Conservation (phyloP, 2,329 filamentous ascomycete species). For the Lasiodiplodia theobromae region DNA sequence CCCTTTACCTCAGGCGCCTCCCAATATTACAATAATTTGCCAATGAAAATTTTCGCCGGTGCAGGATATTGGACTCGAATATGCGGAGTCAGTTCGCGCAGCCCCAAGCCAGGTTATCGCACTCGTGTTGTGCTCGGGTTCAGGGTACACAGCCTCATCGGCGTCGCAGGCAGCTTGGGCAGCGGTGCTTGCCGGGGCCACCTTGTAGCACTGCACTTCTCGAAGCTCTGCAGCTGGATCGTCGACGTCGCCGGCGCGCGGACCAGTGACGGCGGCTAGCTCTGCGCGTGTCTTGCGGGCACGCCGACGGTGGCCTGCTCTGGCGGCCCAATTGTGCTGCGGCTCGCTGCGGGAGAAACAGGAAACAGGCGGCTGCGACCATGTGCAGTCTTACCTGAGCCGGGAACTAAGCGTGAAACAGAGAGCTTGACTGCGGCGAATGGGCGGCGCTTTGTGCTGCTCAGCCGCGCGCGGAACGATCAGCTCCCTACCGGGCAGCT, state of each 20-base stretch:
- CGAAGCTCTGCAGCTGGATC: background rate
- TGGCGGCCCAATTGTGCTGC: constrained; percentile 9
- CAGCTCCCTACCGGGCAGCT: constrained; percentile 22
- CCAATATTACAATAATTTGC: constrained; percentile 19
- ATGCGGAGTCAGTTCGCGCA: constrained; percentile 22
- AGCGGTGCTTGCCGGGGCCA: background rate
- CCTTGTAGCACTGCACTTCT: background rate
- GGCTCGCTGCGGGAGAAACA: background rate
- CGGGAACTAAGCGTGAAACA: constrained; percentile 19
- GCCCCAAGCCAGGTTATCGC: constrained; percentile 6
- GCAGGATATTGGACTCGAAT: constrained; percentile 15
- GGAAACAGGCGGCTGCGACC: constrained; percentile 8
- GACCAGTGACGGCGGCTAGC: constrained; percentile 3
- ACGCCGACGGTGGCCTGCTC: background rate
- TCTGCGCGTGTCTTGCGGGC: background rate
- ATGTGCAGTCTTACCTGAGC: constrained; percentile 14
- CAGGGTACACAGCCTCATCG: constrained; percentile 17
- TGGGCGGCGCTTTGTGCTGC: constrained; percentile 24
- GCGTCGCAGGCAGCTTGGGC: background rate
- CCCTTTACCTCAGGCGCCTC: constrained; percentile 15
- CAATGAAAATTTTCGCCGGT: background rate
- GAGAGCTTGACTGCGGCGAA: constrained; percentile 22
- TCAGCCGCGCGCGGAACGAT: constrained; percentile 25
- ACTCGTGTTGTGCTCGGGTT: constrained; percentile 21
- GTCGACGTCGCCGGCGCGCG: background rate